phyloP scores from a whole-genome alignment of 1,284 basidiomycete species.

The Rhodotorula sp. region DNA sequence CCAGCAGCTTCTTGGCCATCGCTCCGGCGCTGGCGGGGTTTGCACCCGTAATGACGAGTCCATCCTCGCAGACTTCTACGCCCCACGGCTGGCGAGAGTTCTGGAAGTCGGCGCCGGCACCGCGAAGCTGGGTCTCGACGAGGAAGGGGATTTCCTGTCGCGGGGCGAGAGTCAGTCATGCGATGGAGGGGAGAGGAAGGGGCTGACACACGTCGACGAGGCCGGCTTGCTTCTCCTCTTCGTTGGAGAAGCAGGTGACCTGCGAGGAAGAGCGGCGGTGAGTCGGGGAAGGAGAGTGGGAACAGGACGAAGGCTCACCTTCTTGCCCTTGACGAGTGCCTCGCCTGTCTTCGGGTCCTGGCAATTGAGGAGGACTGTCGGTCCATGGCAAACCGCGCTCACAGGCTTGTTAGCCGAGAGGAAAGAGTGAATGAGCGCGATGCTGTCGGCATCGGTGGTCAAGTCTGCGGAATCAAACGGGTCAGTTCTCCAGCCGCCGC shows the following conservation, averaged over 20 bases:
- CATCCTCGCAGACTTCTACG: slow-evolving; percentile 54
- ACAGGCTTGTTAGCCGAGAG: slow-evolving; percentile 62
- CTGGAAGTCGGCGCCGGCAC: slow-evolving; percentile 65
- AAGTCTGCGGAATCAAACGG: slow-evolving; percentile 55
- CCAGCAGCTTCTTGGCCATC: slow-evolving; percentile 57
- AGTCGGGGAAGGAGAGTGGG: background rate
- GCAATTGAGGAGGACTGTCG: slow-evolving; percentile 55
- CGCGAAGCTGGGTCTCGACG: slow-evolving; percentile 62
- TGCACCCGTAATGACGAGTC: slow-evolving; percentile 64
- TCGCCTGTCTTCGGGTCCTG: slow-evolving; percentile 58
- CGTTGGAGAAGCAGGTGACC: slow-evolving; percentile 69
- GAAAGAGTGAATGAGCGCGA: slow-evolving; percentile 59
- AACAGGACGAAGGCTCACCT: slow-evolving; percentile 7
- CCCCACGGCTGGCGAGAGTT: slow-evolving; percentile 61
- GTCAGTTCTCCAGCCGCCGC: too few relatives aligned
- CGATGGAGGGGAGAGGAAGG: background rate
- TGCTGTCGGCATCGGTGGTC: slow-evolving; percentile 61
- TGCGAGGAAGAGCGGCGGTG: slow-evolving; percentile 44
- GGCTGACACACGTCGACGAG: slow-evolving; percentile 44
- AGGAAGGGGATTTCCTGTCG: slow-evolving; percentile 64
- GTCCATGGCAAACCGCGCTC: slow-evolving; percentile 68
- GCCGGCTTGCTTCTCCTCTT: slow-evolving; percentile 61
- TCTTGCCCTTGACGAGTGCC: slow-evolving; percentile 62
- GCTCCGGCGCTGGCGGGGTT: slow-evolving; percentile 63
- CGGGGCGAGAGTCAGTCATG: slow-evolving; percentile 27